Evolutionary conservation across 768 basidiomycete species (phyloP).

Genomic region (Termitomyces sp.): DNA sequence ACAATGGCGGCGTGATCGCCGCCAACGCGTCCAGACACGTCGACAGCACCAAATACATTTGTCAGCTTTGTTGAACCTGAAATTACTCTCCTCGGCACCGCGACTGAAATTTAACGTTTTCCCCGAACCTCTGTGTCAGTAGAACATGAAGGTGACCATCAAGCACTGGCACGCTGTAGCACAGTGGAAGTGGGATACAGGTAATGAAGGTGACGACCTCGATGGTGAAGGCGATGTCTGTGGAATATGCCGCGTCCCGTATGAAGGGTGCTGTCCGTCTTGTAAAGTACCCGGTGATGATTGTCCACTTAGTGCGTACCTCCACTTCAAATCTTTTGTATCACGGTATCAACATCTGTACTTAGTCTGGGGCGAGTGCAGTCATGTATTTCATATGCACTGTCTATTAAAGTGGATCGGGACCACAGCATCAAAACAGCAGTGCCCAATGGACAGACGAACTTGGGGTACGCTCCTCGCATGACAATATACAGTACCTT

Average conservation of each 20-base stretch:
- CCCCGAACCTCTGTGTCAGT: background rate
- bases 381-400: conserved; percentile 98
- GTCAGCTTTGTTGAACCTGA: conserved; percentile 9
- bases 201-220: conserved; percentile 30
- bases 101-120: background rate
- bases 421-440: conserved; percentile 83
- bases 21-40: conserved; percentile 10
- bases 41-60: conserved; percentile 12
- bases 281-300: conserved; percentile 98
- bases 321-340: background rate
- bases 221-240: conserved; percentile 59
- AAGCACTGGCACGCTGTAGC: conserved; percentile 89
- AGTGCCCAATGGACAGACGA: conserved; percentile 98
- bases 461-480: conserved; percentile 68
- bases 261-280: conserved; percentile 91
- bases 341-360: background rate
- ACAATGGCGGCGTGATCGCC: background rate
- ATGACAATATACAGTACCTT: background rate
- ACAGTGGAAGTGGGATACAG: conserved; percentile 81
- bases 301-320: conserved; percentile 75
- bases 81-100: background rate
- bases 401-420: conserved; percentile 96
- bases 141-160: conserved; percentile 69
- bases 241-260: conserved; percentile 88
- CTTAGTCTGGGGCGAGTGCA: conserved; percentile 96